Evolutionary conservation across 129 eudicot genomes (phyloP), one percentile per base, ranked within the genome.

Genomic region (Escallonia rubra): DNA sequence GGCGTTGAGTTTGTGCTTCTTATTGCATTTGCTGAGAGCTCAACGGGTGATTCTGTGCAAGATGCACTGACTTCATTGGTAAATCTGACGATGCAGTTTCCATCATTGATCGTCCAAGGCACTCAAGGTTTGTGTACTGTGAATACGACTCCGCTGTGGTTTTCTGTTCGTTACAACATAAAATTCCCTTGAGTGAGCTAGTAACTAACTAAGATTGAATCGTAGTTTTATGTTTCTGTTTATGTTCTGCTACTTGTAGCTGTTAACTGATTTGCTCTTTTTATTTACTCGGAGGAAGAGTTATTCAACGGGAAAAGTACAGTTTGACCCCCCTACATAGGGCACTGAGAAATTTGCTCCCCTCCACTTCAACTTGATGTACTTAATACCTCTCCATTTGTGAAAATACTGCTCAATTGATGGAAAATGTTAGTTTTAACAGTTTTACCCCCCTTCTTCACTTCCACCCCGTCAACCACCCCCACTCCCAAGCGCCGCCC

Each of bases 1-100:
- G 98, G 96, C 15, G 89, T 92, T 70, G 98, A 92, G 76, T 72
- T 79, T 57, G 57, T 92, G 45, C 82, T 88, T 64, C 91, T 92
- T 50, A 51, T 83, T 15, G 76, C 70, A 74, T 88, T 83, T 71
- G 57, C 43, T 50, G 86, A 76, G 68, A 85, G 72, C 68, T 79
- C 90, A 10, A 53, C 78, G 62, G 81, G 73, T 55, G 87, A 80
- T 56, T 71, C 87, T 23, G 96, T 87, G 41, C 84, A 92, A 72
- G 91, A 74, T 72, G 98, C 96, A n/a, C 43, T 86, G 69, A 71
- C 63, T 74, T 87, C 95, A 70, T 75, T 92, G 13, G 80, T 65
- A 76, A 78, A 75, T 12, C 69, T 92, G 80, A 38, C 79, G 41
- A 63, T 55, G 59, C 83, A 81, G 56, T 92, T 77, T 74, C 96